Percentiles rank a stretch among this genome's conserved stretches.
Conservation (phyloP, 768 basidiomycete species). For the Agrocybe pediades region DNA sequence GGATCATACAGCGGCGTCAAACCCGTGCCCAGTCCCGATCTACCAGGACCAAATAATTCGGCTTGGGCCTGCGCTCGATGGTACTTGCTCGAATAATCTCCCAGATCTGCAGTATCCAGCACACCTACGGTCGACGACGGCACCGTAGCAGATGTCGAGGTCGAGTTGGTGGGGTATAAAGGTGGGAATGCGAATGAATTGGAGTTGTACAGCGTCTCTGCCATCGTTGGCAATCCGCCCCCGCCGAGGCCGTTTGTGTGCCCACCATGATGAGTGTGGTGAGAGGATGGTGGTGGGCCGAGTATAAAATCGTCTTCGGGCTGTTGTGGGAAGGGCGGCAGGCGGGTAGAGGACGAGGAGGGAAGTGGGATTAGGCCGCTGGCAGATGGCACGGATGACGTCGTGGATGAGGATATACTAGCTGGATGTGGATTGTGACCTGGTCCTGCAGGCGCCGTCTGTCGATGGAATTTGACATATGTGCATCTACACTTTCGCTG, state of each 20-base stretch:
- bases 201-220: constrained; percentile 15
- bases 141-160: constrained; percentile 1
- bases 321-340: constrained; percentile 29
- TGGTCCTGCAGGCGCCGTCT: constrained; percentile 77
- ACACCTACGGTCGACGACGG: background rate
- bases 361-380: constrained; percentile 12
- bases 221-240: constrained; percentile 10
- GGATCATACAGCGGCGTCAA: constrained; percentile 20
- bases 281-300: constrained; percentile 29
- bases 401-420: constrained; percentile 13
- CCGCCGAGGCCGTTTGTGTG: background rate
- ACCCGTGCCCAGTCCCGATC: constrained; percentile 17
- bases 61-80: constrained; percentile 18
- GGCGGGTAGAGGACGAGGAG: constrained; percentile 17
- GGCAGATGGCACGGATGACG: constrained; percentile 12
- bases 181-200: constrained; percentile 26
- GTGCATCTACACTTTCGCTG: constrained; percentile 75
- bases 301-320: constrained; percentile 44
- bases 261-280: background rate
- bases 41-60: constrained; percentile 17
- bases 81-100: constrained; percentile 50
- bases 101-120: background rate
- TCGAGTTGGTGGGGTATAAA: constrained; percentile 16
- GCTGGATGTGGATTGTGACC: constrained; percentile 54
- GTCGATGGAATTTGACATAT: constrained; percentile 81